A percentile compares a stretch with the other conserved stretches of the same genome.
These are phyloP conservation scores for Penicillium sp. DNA, from an alignment of 2,329 filamentous ascomycete species.

Conservation along the genomic window DNA sequence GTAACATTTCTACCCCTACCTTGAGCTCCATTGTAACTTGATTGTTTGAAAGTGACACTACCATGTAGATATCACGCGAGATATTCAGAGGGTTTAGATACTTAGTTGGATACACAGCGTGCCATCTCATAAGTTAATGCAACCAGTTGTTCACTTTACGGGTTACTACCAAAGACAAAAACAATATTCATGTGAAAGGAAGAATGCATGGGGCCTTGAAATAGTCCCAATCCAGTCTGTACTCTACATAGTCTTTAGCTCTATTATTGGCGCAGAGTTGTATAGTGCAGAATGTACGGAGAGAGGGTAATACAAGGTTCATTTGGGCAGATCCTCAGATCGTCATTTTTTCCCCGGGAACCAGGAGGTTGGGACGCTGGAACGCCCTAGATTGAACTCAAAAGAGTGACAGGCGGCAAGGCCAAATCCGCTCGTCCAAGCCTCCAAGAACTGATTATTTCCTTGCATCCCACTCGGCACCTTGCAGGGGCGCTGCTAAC, in stretches of 20 bases:
- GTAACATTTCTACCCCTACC: neutral
- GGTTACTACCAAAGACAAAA: neutral
- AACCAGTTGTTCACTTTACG: neutral
- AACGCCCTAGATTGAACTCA: conserved; percentile 4
- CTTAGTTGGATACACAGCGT: neutral
- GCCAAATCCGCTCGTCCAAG: neutral
- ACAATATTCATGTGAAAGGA: too few species aligned
- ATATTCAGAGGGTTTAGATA: neutral
- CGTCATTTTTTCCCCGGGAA: conserved; percentile 17
- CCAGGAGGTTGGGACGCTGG: conserved; percentile 20
- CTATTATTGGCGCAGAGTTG: neutral
- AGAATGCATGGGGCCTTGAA: too few species aligned
- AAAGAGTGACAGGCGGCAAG: conserved; percentile 21
- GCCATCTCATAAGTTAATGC: neutral
- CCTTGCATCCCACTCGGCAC: conserved; percentile 15
- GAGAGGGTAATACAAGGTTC: conserved; percentile 7
- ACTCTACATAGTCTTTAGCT: too few species aligned
- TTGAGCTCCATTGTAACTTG: neutral
- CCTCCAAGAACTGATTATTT: conserved; percentile 9
- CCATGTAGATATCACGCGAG: neutral
- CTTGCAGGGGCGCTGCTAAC: conserved; percentile 9
- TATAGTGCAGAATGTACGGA: too few species aligned
- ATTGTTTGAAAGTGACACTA: neutral
- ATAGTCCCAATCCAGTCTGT: too few species aligned
- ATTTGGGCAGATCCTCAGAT: neutral